Evolutionary conservation across 306 rosid genomes (phyloP), one percentile per base, ranked within the genome.

Genomic region (Macrotyloma uniflorum): DNA sequence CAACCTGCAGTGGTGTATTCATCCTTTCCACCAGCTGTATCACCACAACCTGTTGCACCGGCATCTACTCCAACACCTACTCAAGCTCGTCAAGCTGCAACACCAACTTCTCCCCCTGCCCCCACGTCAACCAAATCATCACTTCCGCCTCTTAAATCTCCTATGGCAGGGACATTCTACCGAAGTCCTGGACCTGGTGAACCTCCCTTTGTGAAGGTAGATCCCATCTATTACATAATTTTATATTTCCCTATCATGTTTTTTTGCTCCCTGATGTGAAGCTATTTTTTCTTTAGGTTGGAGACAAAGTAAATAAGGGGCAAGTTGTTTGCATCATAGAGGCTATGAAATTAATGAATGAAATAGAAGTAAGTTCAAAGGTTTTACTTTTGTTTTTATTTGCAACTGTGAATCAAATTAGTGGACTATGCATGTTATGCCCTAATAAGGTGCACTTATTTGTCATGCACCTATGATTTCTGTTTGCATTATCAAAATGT

Each of bases 261-360:
- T 69, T 63, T 74, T 75, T 33, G 16, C 32, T 47, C 8, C 36
- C 80, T 58, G 70, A 76, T 66, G 46, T 54, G 78, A 58, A 76
- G 32, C 40, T 67, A 4, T 26, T 75, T 57, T 77, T 87, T 77
- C 72, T 53, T 67, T 78, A 92, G 97, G 93, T 85, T 76, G 94
- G 97, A 74, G 97, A 90, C 85, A 79, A 85, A 83, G 93, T 92
- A 66, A 85, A 88, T 80, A 92, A 88, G 78, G 97, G 97, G 50
- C 97, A 92, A 67, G 86, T 88, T 38, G 2, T 92, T 26, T 88
- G 97, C 89, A 85, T 92, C 75, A 82, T 90, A 38, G 97, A 92
- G 86, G 97, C 97, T 74, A 92, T 92, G 97, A 92, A 92, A 75
- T 84, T 92, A 88, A 90, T 92, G 97, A 92, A 92, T 70, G 97